Conservation (phyloP, 345 rosid genomes). For the Pistacia vera region DNA sequence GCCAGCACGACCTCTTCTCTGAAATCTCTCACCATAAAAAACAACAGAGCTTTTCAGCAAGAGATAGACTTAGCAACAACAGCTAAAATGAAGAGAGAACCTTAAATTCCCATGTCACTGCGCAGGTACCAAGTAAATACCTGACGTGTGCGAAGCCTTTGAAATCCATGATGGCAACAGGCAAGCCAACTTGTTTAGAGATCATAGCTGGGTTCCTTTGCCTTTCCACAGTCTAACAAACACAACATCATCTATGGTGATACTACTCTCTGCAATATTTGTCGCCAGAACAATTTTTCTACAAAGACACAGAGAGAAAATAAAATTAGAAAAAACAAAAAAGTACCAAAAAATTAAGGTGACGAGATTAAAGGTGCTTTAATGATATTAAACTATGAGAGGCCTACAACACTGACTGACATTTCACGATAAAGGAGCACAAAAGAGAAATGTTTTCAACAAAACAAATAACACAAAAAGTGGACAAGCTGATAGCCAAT, state of each 20-base stretch:
- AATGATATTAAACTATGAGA: neutral
- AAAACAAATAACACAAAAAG: neutral
- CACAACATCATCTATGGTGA: slow-evolving; percentile 95
- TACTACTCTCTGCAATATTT: slow-evolving; percentile 97
- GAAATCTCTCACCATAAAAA: slow-evolving; percentile 25
- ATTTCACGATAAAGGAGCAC: neutral
- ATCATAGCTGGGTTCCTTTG: slow-evolving; percentile 97
- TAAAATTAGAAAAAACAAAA: neutral
- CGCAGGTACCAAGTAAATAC: slow-evolving; percentile 37
- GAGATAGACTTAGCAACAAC: slow-evolving; percentile 6
- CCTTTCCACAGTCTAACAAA: slow-evolving; percentile 98
- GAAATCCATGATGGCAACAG: slow-evolving; percentile 96
- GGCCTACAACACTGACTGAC: neutral
- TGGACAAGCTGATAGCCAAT: neutral
- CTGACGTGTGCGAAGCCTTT: slow-evolving; percentile 95
- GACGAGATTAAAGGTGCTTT: neutral
- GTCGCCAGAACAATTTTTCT: slow-evolving; percentile 96
- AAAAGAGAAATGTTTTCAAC: neutral
- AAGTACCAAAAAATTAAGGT: neutral
- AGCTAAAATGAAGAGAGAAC: slow-evolving; percentile 13
- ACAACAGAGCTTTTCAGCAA: slow-evolving; percentile 9
- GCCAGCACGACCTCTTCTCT: slow-evolving; percentile 99
- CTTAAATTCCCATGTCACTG: slow-evolving; percentile 11
- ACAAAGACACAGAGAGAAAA: slow-evolving; percentile 24
- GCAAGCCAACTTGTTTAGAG: slow-evolving; percentile 94